Base-by-base conservation (phyloP, 352 stramenopile species). In the Pythium chondricola region DNA sequence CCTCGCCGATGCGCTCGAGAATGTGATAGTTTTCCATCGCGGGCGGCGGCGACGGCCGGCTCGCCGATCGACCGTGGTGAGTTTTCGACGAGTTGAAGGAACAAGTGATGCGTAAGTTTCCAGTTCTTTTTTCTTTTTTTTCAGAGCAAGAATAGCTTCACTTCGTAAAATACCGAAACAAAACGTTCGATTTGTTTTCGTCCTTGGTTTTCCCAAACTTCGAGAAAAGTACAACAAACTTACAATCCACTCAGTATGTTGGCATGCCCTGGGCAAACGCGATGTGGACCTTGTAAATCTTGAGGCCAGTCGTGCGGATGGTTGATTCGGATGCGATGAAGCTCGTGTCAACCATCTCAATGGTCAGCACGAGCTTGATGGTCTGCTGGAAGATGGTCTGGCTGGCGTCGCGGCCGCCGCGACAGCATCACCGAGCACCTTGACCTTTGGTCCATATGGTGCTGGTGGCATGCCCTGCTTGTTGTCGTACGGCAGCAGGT, bases 21-120 rank as follows among this genome's bases (percentile, higher is more conserved):
- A 97, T 91, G 46, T 95, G 77, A 58, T 97, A 97, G 58, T 96
- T 80, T n/a, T 96, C 83, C 81, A 95, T 93, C 18, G 3, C 14
- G 22, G n/a, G n/a, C n/a, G n/a, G n/a, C n/a, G n/a, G n/a, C n/a
- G n/a, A n/a, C n/a, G n/a, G n/a, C n/a, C n/a, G n/a, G n/a, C n/a
- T n/a, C n/a, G n/a, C n/a, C n/a, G n/a, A n/a, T n/a, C n/a, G n/a
- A n/a, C n/a, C n/a, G n/a, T n/a, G n/a, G n/a, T n/a, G n/a, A n/a
- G n/a, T n/a, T n/a, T n/a, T n/a, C n/a, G n/a, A n/a, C n/a, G n/a
- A n/a, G n/a, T n/a, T n/a, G n/a, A n/a, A n/a, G n/a, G n/a, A n/a
- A n/a, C n/a, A n/a, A n/a, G n/a, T n/a, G n/a, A n/a, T n/a, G n/a
- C n/a, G n/a, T n/a, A n/a, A n/a, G n/a, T n/a, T n/a, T n/a, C n/a